Percentiles rank a stretch among this genome's conserved stretches.
phyloP scores from a whole-genome alignment of 352 stramenopile genomes.

The Blastocystis hominis region DNA sequence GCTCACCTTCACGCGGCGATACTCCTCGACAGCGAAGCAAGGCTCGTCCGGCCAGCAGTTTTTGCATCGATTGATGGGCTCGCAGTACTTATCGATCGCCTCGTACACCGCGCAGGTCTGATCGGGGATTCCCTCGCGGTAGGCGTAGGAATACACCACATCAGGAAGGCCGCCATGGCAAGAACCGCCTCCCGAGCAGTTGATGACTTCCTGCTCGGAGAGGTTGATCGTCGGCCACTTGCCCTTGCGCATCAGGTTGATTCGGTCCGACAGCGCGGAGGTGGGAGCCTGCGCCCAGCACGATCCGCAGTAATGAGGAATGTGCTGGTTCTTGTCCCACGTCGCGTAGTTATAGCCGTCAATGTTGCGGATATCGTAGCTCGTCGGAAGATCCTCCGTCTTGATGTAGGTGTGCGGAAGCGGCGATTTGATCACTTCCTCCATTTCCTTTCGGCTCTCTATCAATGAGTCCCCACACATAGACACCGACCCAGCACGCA shows the following conservation, averaged over 20 bases:
- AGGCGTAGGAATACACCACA: constrained; percentile 75
- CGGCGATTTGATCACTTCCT: constrained; percentile 59
- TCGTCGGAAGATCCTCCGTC: constrained; percentile 73
- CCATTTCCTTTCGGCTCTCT: neutral
- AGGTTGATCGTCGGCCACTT: constrained; percentile 69
- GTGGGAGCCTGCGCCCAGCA: constrained; percentile 73
- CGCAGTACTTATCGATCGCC: constrained; percentile 76
- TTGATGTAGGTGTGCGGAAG: constrained; percentile 71
- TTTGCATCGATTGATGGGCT: constrained; percentile 69
- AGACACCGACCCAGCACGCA: neutral
- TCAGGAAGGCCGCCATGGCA: constrained; percentile 82
- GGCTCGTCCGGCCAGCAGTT: constrained; percentile 42
- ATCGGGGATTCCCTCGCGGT: constrained; percentile 80
- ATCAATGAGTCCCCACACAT: neutral
- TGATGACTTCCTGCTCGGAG: constrained; percentile 73
- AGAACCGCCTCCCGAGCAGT: constrained; percentile 72
- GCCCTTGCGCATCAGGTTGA: constrained; percentile 61
- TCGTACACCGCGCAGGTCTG: constrained; percentile 85
- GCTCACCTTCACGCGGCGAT: constrained; percentile 76
- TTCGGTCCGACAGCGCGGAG: constrained; percentile 25
- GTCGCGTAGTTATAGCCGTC: constrained; percentile 84
- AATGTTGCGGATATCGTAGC: constrained; percentile 76
- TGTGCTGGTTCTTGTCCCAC: constrained; percentile 96
- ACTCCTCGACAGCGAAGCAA: constrained; percentile 74
- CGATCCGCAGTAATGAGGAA: constrained; percentile 80